Base-by-base conservation (phyloP, 768 basidiomycete genomes). In the Auricularia sp. region DNA sequence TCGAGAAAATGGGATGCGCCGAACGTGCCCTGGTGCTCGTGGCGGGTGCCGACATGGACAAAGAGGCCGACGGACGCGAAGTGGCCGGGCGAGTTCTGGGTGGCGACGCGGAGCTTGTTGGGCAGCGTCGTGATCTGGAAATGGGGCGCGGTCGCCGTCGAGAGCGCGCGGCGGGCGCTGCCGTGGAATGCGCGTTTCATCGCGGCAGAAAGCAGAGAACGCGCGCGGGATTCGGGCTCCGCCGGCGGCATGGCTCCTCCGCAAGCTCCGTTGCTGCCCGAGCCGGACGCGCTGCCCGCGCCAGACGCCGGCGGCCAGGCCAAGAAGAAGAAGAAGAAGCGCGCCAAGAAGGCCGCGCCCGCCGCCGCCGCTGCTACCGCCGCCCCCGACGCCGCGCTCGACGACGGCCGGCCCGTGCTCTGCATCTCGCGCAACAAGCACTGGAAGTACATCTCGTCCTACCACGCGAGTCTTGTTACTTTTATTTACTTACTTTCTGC, bases 1-100 rank as follows among this genome's bases (percentile, higher is more conserved):
- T 98, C 95, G 39, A 98, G 73, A 72, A 98, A 90, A 82, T 98
- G 93, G 66, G 90, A 91, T 5, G 87, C 88, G 0, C 97, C 97
- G 7, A 83, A 84, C 0, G 81, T 88, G 18, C 81, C 75, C 21
- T 81, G 75, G 11, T 81, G 84, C 73, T 98, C 97, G 79, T 91
- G 95, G 14, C 97, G 82, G 35, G 91, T 86, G 33, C 97, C 97
- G 2, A 92, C 94, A 73, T 98, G 94, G 69, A 98, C 82, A 70
- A 93, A 98, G 47, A 98, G 83, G 3, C 96, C 97, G 0, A 96
- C 83, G 0, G 93, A 88, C 42, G 94, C 90, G 74, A 98, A 98
- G 77, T 98, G 93, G 18, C 93, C 92, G 0, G 93, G 94, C 3
- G 90, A 89, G 1, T 83, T 79, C 75, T 97, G 92, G 7, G 94